phyloP scores from a whole-genome alignment of 805 yeast species.

The Candida anglica region DNA sequence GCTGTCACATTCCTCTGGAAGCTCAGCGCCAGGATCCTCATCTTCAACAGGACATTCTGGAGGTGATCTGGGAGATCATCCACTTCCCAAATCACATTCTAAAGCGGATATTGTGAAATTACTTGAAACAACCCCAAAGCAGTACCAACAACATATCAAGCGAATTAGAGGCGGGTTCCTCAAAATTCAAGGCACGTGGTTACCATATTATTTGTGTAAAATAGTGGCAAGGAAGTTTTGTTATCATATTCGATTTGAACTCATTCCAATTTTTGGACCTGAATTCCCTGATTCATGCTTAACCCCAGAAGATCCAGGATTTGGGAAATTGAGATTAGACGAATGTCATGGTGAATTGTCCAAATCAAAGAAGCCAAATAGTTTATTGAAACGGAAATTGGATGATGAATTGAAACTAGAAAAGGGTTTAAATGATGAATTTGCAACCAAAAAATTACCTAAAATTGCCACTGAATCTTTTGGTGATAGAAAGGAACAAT shows the following conservation, averaged over 20 bases:
- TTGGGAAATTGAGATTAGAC: slow-evolving; percentile 55
- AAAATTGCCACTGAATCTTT: too few relatives aligned
- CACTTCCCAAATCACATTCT: slow-evolving; percentile 12
- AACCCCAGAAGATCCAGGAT: slow-evolving; percentile 56
- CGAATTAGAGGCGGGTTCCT: slow-evolving; percentile 88
- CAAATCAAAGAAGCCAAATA: neutral
- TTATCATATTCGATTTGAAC: slow-evolving; percentile 67
- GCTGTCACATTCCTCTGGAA: slow-evolving; percentile 54
- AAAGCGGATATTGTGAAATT: slow-evolving; percentile 78
- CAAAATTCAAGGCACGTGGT: slow-evolving; percentile 94
- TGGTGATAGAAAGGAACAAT: too few relatives aligned
- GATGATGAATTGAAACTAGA: too few relatives aligned
- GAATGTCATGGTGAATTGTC: slow-evolving; percentile 9
- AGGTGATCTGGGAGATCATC: neutral
- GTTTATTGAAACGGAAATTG: too few relatives aligned
- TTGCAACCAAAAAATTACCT: too few relatives aligned
- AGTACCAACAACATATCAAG: slow-evolving; percentile 56
- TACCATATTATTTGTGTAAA: slow-evolving; percentile 67
- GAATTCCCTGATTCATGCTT: slow-evolving; percentile 61
- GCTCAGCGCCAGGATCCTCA: slow-evolving; percentile 48
- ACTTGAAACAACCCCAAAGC: slow-evolving; percentile 58
- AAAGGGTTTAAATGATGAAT: too few relatives aligned
- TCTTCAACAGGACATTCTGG: neutral
- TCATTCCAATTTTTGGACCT: slow-evolving; percentile 77
- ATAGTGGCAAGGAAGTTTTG: slow-evolving; percentile 71